These are phyloP conservation scores for Lyophyllum shimeji DNA, from an alignment of 768 basidiomycete species.

Conservation along the genomic window DNA sequence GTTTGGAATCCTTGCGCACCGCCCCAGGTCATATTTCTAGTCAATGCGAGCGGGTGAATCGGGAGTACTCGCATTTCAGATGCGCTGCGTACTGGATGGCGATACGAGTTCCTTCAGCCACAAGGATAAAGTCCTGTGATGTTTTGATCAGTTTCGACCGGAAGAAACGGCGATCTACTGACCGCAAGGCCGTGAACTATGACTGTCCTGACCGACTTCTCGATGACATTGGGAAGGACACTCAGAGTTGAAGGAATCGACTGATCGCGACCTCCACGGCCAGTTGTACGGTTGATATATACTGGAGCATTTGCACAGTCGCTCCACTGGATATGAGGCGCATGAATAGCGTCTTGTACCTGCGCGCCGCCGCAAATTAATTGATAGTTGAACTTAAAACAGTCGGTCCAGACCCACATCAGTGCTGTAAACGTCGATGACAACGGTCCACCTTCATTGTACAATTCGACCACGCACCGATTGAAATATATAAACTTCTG, in stretches of 20 bases:
- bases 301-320: conserved; percentile 53
- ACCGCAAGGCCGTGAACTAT: conserved; percentile 68
- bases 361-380: conserved; percentile 5
- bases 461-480: conserved; percentile 26
- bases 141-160: not conserved
- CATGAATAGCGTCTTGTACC: conserved; percentile 59
- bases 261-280: conserved; percentile 40
- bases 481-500: conserved; percentile 60
- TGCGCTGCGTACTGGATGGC: conserved; percentile 44
- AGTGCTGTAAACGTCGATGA: conserved; percentile 22
- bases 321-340: conserved; percentile 60
- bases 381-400: not conserved
- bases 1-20: conserved; percentile 68
- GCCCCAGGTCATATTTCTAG: conserved; percentile 51
- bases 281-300: conserved; percentile 45
- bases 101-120: conserved; percentile 50
- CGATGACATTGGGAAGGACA: conserved; percentile 68
- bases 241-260: conserved; percentile 61
- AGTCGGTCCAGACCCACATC: conserved; percentile 27
- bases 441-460: not conserved
- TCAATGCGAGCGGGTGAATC: not conserved
- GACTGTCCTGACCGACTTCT: conserved; percentile 61
- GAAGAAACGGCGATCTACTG: conserved; percentile 25
- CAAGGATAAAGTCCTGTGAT: conserved; percentile 38
- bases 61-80: not conserved